These are phyloP conservation scores for Mallotus repandus DNA, from an alignment of 441 rosid genomes.

Conservation along the genomic window DNA sequence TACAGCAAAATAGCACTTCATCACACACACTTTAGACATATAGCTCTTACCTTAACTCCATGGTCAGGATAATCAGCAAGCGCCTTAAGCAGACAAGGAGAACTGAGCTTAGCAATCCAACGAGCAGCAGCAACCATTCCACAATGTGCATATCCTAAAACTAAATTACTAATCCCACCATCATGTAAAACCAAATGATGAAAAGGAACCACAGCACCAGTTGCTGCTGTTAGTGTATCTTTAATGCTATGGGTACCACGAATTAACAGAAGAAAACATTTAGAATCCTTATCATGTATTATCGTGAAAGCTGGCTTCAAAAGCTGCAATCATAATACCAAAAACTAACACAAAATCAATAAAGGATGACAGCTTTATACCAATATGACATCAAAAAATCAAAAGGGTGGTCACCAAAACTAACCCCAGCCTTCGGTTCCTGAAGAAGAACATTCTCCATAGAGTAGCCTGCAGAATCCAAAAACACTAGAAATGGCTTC, in stretches of 20 bases:
- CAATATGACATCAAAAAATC: background rate
- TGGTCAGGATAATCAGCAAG: conserved; percentile 69
- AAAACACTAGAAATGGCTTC: conserved; percentile 83
- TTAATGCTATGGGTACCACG: conserved; percentile 97
- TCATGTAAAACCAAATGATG: conserved; percentile 93
- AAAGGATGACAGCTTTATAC: background rate
- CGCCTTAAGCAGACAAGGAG: conserved; percentile 76
- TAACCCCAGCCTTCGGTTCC: conserved; percentile 95
- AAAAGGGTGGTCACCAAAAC: conserved; percentile 19
- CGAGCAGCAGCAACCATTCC: conserved; percentile 99
- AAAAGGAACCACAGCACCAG: conserved; percentile 97
- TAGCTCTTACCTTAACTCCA: conserved; percentile 63
- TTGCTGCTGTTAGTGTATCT: conserved; percentile 95
- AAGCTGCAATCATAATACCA: conserved; percentile 53
- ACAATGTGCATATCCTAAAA: conserved; percentile 96
- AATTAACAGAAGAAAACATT: conserved; percentile 74
- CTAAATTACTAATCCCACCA: conserved; percentile 91
- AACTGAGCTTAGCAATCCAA: conserved; percentile 91
- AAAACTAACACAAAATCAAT: background rate
- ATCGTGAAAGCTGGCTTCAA: conserved; percentile 96
- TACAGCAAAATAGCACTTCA: background rate
- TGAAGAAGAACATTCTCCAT: conserved; percentile 80
- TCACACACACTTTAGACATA: background rate
- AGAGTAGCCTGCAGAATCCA: conserved; percentile 71
- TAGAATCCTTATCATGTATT: conserved; percentile 59